These are phyloP conservation scores for Leucocoprinus sp. DNA, from an alignment of 768 basidiomycete genomes.

Conservation along the genomic window DNA sequence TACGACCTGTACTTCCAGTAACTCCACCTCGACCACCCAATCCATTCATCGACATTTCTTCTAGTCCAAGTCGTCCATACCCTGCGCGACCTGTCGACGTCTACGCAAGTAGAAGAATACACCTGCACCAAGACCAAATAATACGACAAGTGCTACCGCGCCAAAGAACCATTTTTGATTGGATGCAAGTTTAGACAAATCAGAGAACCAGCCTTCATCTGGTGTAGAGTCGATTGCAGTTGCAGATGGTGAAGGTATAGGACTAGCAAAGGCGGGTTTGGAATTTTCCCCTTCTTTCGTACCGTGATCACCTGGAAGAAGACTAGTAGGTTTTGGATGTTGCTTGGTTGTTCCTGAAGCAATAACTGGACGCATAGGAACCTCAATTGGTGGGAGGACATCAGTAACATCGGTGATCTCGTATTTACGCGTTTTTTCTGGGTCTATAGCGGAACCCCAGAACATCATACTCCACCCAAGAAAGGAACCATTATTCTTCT, in stretches of 20 bases:
- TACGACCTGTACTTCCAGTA: slow-evolving; percentile 36
- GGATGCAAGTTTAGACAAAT: slow-evolving; percentile 62
- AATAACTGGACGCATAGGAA: slow-evolving; percentile 27
- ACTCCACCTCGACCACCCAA: slow-evolving; percentile 32
- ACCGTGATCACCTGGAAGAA: slow-evolving; percentile 83
- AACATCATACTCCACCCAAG: slow-evolving; percentile 88
- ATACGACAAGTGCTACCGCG: slow-evolving; percentile 66
- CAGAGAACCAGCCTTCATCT: slow-evolving; percentile 82
- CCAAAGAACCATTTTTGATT: slow-evolving; percentile 88
- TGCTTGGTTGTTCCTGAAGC: slow-evolving; percentile 42
- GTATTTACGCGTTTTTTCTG: slow-evolving; percentile 54
- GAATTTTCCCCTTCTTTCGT: slow-evolving; percentile 71
- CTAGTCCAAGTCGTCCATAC: slow-evolving; percentile 56
- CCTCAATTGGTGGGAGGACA: slow-evolving; percentile 36
- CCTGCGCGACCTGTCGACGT: slow-evolving; percentile 30
- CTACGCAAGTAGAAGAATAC: slow-evolving; percentile 78
- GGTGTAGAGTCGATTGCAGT: slow-evolving; percentile 45
- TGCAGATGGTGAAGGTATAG: slow-evolving; percentile 20
- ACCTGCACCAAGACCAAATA: slow-evolving; percentile 64
- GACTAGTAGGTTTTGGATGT: slow-evolving; percentile 77
- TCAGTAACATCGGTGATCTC: slow-evolving; percentile 47
- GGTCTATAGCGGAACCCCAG: slow-evolving; percentile 83
- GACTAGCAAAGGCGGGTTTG: slow-evolving; percentile 57
- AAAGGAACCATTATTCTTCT: slow-evolving; percentile 54
- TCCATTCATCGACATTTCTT: slow-evolving; percentile 73